Evolutionary conservation across 768 basidiomycete species (phyloP).

Genomic region (Amanita polypyramis): DNA sequence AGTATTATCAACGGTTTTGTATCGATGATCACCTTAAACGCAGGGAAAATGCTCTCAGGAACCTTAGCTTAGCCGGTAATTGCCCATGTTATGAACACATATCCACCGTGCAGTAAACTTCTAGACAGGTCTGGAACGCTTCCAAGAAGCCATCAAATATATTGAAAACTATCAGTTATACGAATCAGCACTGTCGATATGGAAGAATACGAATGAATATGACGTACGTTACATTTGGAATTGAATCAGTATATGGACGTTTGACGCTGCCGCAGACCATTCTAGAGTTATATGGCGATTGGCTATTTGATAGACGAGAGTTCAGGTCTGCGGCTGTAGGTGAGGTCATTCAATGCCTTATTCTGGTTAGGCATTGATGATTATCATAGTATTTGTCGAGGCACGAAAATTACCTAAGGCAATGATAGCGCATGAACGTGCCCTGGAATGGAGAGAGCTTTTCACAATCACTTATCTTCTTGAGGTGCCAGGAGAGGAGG

Average conservation of each 20-base stretch:
- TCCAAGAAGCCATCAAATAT: slow-evolving; percentile 75
- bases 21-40: slow-evolving; percentile 91
- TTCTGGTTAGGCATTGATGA: neutral
- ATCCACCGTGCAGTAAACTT: neutral
- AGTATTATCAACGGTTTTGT: slow-evolving; percentile 74
- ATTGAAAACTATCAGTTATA: slow-evolving; percentile 72
- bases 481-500: slow-evolving; percentile 39
- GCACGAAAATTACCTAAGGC: slow-evolving; percentile 59
- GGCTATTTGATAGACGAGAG: slow-evolving; percentile 78
- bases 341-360: slow-evolving; percentile 19
- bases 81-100: neutral
- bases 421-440: slow-evolving; percentile 81
- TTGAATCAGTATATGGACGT: neutral
- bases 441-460: slow-evolving; percentile 83
- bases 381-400: slow-evolving; percentile 39
- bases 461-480: slow-evolving; percentile 67
- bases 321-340: slow-evolving; percentile 79
- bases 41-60: slow-evolving; percentile 59
- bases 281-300: slow-evolving; percentile 71
- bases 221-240: slow-evolving; percentile 34
- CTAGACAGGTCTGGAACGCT: slow-evolving; percentile 48
- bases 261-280: slow-evolving; percentile 36
- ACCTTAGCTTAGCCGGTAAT: slow-evolving; percentile 66
- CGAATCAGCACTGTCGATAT: slow-evolving; percentile 62
- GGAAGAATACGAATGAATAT: slow-evolving; percentile 55